These are phyloP conservation scores for Phaeosphaeria sp. DNA, from an alignment of 2,329 filamentous ascomycete genomes.

Conservation along the genomic window DNA sequence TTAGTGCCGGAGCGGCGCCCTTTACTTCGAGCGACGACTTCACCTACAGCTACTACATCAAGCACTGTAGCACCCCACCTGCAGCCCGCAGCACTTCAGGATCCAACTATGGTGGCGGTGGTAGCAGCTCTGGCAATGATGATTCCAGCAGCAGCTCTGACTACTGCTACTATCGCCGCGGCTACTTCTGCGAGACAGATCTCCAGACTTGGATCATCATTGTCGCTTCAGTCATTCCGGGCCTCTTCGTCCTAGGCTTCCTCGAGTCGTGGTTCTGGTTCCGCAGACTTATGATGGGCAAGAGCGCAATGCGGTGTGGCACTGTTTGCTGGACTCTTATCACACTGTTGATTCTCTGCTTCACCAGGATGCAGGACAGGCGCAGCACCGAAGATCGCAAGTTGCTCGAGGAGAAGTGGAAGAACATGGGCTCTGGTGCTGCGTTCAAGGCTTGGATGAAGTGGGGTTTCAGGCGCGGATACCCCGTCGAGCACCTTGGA, in stretches of 20 bases:
- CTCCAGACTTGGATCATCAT: constrained; percentile 37
- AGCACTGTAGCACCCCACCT: constrained; percentile 28
- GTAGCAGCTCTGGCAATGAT: constrained; percentile 11
- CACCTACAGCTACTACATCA: constrained; percentile 35
- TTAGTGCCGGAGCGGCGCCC: constrained; percentile 33
- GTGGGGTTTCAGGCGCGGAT: constrained; percentile 39
- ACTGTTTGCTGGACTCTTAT: constrained; percentile 41
- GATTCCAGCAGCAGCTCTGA: constrained; percentile 7
- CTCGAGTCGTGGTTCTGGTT: constrained; percentile 45
- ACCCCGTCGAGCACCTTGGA: constrained; percentile 39
- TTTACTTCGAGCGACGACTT: constrained; percentile 25
- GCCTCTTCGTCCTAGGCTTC: constrained; percentile 41
- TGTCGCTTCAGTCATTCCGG: constrained; percentile 32
- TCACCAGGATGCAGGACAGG: constrained; percentile 40
- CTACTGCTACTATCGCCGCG: constrained; percentile 9
- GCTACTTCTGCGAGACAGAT: constrained; percentile 22
- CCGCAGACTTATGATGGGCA: constrained; percentile 43
- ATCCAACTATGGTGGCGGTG: background rate
- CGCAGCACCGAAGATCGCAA: constrained; percentile 40
- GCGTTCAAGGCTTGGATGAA: constrained; percentile 43
- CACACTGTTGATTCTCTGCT: constrained; percentile 39
- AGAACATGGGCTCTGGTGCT: constrained; percentile 30
- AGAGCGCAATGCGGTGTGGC: constrained; percentile 38
- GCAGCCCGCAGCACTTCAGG: constrained; percentile 9
- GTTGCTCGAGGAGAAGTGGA: constrained; percentile 38